Base-by-base conservation (phyloP, 2,329 filamentous ascomycete species). In the Chaetomiaceae sp. region DNA sequence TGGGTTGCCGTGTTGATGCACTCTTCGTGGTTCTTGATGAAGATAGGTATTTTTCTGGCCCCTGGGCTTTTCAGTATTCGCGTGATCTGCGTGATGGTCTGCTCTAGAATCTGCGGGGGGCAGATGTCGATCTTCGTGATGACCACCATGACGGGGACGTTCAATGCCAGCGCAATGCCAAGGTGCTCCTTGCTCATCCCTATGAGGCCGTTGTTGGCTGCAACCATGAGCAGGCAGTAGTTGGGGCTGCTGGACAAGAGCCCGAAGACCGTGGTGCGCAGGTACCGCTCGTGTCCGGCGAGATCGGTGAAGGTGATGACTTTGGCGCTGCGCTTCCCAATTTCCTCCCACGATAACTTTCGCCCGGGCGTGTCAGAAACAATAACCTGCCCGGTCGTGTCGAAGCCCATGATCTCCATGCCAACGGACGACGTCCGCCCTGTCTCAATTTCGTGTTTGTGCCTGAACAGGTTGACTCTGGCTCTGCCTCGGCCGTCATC, bases 61-160 rank as follows among this genome's bases (percentile, higher is more conserved):
- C 89, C 93, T 0, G 90, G 90, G 46, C 87, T 94, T 66, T 95
- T 95, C 55, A 98, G 75, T 42, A 98, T 96, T 61, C 90, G 87
- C 43, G 83, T 91, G 52, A 98, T 79, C 65, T 97, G 91, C 10
- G 82, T 85, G 37, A 97, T 82, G 18, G 93, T 98, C 70, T 97
- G 86, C 68, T 95, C 82, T 19, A 98, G 73, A 60, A 98, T 96
- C 55, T 97, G 86, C 2, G 91, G 89, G 18, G 93, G 93, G 65
- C 93, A 97, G 46, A 97, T 97, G 63, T 97, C 93, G 54, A 97
- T 95, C 72, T 97, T 98, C 65, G 91, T 98, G 53, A 97, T 83
- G 54, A 96, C 84, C 3, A 97, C 90, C 88, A 98, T 95, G 57
- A 98, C 88, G 0, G 93, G 93, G 10, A 98, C 91, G 60, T 97